Evolutionary conservation across 1,284 basidiomycete genomes (phyloP).

Genomic region (Phylloporus gajari): DNA sequence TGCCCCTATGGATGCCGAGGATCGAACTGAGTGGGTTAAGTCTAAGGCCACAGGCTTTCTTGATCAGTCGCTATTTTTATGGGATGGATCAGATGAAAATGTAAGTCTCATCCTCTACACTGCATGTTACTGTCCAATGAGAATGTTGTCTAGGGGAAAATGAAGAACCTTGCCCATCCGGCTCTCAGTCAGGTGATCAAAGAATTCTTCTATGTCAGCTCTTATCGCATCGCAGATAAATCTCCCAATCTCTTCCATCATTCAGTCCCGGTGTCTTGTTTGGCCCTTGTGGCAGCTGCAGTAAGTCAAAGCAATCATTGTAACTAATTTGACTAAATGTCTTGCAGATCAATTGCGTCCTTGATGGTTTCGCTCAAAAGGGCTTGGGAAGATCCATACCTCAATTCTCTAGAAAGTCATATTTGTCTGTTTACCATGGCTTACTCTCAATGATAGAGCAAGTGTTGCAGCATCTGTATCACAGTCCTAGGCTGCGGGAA

Average conservation of each 20-base stretch:
- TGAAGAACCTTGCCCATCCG: background rate
- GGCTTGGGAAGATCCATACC: too few relatives aligned
- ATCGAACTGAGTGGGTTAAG: background rate
- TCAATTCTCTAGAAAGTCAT: too few relatives aligned
- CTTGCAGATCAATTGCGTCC: too few relatives aligned
- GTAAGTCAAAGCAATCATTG: background rate
- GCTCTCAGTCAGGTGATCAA: background rate
- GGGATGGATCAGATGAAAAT: background rate
- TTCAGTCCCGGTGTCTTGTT: background rate
- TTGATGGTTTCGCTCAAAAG: too few relatives aligned
- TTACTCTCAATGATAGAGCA: too few relatives aligned
- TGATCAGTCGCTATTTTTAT: background rate
- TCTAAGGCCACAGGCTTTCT: background rate
- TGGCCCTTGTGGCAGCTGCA: background rate
- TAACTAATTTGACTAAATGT: too few relatives aligned
- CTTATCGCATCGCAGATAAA: background rate
- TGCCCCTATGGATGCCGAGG: background rate
- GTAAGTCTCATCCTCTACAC: background rate
- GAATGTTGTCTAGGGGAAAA: background rate
- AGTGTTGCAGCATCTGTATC: too few relatives aligned
- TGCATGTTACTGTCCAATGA: background rate
- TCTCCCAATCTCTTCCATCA: background rate
- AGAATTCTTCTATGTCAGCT: background rate
- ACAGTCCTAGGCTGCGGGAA: too few relatives aligned
- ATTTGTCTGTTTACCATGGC: too few relatives aligned